Evolutionary conservation across 1,139 yeast species (phyloP).

Genomic region (Candida albicans): DNA sequence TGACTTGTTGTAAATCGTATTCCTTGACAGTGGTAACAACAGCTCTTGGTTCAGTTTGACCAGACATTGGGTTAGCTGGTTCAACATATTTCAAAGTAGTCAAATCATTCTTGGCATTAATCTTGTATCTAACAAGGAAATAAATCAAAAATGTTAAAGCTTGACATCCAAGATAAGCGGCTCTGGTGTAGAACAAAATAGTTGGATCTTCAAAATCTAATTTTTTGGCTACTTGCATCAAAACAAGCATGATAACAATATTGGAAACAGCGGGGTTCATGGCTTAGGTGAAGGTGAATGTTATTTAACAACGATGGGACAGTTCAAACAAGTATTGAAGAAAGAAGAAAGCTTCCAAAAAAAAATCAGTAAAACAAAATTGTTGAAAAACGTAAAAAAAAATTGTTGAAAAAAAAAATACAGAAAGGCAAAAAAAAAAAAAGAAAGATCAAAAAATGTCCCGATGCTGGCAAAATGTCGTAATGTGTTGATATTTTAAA

Average conservation of each 20-base stretch:
- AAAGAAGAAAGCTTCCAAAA: neutral
- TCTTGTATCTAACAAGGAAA: slow-evolving; percentile 58
- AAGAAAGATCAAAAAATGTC: neutral
- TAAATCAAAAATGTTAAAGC: slow-evolving; percentile 64
- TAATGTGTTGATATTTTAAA: too few relatives aligned
- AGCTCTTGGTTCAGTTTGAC: slow-evolving; percentile 69
- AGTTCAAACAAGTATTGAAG: neutral
- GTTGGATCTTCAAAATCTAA: slow-evolving; percentile 87
- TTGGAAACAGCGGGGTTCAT: slow-evolving; percentile 90
- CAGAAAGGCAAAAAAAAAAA: neutral
- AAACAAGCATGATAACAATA: slow-evolving; percentile 86
- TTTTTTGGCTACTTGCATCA: slow-evolving; percentile 94
- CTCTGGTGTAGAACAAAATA: slow-evolving; percentile 74
- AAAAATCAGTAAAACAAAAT: neutral
- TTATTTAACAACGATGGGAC: neutral
- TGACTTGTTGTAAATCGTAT: slow-evolving; percentile 87
- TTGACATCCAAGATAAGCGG: slow-evolving; percentile 68
- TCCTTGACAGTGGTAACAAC: slow-evolving; percentile 91
- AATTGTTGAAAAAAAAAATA: too few relatives aligned
- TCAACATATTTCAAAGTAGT: slow-evolving; percentile 90
- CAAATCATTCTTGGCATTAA: slow-evolving; percentile 78
- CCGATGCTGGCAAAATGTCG: neutral
- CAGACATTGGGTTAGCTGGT: slow-evolving; percentile 79
- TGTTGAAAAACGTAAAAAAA: too few relatives aligned
- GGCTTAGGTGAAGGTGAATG: neutral